phyloP scores from a whole-genome alignment of 371 early-diverging fungal species.

The Sporodiniella umbellata region DNA sequence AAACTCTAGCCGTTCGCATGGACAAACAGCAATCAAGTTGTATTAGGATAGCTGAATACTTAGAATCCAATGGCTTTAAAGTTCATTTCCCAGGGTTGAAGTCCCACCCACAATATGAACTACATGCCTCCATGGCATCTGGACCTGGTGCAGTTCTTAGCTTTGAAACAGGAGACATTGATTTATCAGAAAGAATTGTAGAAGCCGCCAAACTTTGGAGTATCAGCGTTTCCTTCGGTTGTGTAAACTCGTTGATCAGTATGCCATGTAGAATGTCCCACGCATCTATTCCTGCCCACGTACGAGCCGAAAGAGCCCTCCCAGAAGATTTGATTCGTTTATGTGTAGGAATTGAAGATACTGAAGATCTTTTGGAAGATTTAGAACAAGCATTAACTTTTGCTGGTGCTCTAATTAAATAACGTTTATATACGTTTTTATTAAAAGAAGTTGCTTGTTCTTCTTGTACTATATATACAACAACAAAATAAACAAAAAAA shows the following conservation, averaged over 20 bases:
- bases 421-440: background rate
- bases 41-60: slow-evolving; percentile 72
- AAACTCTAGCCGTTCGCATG: slow-evolving; percentile 87
- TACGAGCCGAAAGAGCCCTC: slow-evolving; percentile 80
- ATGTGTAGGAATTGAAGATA: slow-evolving; percentile 97
- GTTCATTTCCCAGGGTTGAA: slow-evolving; percentile 88
- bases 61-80: slow-evolving; percentile 74
- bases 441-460: background rate
- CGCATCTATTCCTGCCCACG: slow-evolving; percentile 89
- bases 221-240: slow-evolving; percentile 94
- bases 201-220: slow-evolving; percentile 84
- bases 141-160: slow-evolving; percentile 95
- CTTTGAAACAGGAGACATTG: slow-evolving; percentile 89
- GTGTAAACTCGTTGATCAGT: slow-evolving; percentile 94
- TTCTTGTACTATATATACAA: slow-evolving; percentile 5
- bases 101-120: slow-evolving; percentile 84
- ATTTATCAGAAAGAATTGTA: slow-evolving; percentile 78
- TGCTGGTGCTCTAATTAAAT: slow-evolving; percentile 62
- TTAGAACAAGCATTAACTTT: slow-evolving; percentile 70
- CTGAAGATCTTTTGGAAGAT: slow-evolving; percentile 88
- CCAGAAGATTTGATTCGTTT: slow-evolving; percentile 95
- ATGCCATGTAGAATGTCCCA: slow-evolving; percentile 99
- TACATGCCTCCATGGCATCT: slow-evolving; percentile 73
- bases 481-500: slow-evolving; percentile 2
- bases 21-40: slow-evolving; percentile 80